Conservation (phyloP, 2,329 filamentous ascomycete species). For the Gremmenia infestans region DNA sequence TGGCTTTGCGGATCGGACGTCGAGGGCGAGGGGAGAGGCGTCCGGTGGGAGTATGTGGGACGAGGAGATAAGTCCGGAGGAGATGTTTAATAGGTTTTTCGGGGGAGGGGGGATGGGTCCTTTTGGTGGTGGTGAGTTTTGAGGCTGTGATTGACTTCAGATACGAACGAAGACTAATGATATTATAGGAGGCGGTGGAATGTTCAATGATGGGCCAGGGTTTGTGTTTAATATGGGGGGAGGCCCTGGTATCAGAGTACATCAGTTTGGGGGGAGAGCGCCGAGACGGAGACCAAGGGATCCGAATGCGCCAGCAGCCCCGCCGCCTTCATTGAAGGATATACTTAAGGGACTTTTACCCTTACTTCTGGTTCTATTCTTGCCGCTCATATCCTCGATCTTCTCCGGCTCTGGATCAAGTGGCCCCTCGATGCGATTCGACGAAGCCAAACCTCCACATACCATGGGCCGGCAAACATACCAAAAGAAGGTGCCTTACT, state of each 20-base stretch:
- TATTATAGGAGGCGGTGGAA: conserved; percentile 34
- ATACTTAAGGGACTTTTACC: conserved; percentile 75
- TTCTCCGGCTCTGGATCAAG: conserved; percentile 55
- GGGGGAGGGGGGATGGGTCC: conserved; percentile 50
- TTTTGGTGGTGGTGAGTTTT: conserved; percentile 52
- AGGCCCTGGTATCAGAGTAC: conserved; percentile 85
- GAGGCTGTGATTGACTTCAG: conserved; percentile 53
- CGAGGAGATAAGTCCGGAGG: conserved; percentile 91
- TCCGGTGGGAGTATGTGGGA: conserved; percentile 63
- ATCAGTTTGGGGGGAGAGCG: conserved; percentile 82
- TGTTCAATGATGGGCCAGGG: conserved; percentile 73
- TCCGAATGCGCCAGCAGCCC: conserved; percentile 47
- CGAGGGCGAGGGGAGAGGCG: conserved; percentile 23
- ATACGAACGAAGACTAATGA: conserved; percentile 19
- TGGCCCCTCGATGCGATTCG: conserved; percentile 72
- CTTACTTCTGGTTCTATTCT: conserved; percentile 81
- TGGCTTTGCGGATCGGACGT: conserved; percentile 48
- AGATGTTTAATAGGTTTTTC: conserved; percentile 97
- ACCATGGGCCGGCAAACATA: conserved; percentile 69
- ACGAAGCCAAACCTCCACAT: conserved; percentile 63
- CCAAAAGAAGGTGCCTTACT: conserved; percentile 75
- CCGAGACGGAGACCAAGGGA: conserved; percentile 73
- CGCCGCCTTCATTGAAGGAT: conserved; percentile 43
- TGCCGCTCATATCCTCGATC: conserved; percentile 76
- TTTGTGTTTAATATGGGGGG: conserved; percentile 96